Base-by-base conservation (phyloP, 805 yeast species). In the Metschnikowia noctiluminum region DNA sequence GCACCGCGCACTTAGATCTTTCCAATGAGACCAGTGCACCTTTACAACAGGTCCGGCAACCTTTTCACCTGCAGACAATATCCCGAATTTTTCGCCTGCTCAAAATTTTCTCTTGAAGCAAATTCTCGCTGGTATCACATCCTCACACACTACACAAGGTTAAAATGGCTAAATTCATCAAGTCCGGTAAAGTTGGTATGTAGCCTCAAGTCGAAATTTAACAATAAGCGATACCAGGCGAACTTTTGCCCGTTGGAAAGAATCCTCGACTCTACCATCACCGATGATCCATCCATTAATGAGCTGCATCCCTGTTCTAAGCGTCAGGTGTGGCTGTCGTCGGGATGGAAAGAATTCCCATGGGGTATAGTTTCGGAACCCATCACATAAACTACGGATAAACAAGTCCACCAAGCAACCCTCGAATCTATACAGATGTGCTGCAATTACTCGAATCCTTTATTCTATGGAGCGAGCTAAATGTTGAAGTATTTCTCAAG, bases 171-270 rank as follows among this genome's bases (percentile, higher is more conserved):
- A 94, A 94, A 81, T 92, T 94, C 87, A 85, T 94, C 81, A 94
- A 92, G 84, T 88, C 98, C 77, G 97, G 97, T 85, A 90, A 87
- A 87, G 98, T 92, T 86, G 97, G 92, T 86, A 85, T 76, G 94
- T 85, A 80, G 48, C 45, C 38, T 38, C 38, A 34, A 30, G n/a
- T 40, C 28, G 44, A 36, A 45, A 36, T 9, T 31, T 28, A 36
- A 16, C 15, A 13, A 32, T 27, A 39, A 26, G 35, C 28, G 28
- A 35, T 3, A 10, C 36, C 35, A 12, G 48, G 40, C 44, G 30
- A 21, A 30, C 32, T 35, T 15, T 13, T 36, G 8, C 12, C 38
- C 27, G 35, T 15, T 28, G 35, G 37, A 16, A 36, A 2, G 6
- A n/a, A 37, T 12, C n/a, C 31, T 13, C 12, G n/a, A 7, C 36